phyloP scores from a whole-genome alignment of 2,329 filamentous ascomycete species.

The Cercospora berteroae region DNA sequence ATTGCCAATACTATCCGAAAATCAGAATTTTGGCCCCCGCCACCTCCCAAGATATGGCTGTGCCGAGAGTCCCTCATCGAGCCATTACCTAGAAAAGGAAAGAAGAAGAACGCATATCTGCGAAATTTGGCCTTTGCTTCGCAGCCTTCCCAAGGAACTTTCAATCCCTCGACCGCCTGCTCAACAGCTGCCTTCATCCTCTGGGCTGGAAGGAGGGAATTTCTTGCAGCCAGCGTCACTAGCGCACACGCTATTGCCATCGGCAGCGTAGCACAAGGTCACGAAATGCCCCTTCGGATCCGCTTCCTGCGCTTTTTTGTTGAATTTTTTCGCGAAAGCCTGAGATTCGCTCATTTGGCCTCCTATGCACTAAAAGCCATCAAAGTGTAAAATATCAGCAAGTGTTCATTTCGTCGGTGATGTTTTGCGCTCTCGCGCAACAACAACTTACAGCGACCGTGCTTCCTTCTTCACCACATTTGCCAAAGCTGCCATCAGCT shows the following conservation, averaged over 20 bases:
- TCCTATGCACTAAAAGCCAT: background rate
- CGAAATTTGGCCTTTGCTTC: background rate
- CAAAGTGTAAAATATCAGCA: background rate
- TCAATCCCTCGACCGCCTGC: background rate
- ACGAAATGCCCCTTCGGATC: background rate
- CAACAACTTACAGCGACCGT: background rate
- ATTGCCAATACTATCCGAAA: background rate
- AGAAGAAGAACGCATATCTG: background rate
- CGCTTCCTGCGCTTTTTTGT: background rate
- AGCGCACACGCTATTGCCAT: background rate
- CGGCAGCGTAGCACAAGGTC: background rate
- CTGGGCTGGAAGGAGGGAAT: background rate
- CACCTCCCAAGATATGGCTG: background rate
- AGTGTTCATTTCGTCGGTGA: background rate
- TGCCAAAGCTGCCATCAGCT: background rate
- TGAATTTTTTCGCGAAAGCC: background rate
- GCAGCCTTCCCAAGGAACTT: background rate
- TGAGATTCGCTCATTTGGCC: background rate
- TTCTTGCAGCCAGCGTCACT: background rate
- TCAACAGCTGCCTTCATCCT: background rate
- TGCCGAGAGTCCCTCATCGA: background rate
- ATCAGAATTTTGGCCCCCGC: background rate
- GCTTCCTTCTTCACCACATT: background rate
- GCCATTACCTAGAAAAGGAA: background rate
- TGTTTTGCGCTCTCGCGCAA: too few relatives aligned